phyloP scores from a whole-genome alignment of 306 rosid species.

The Prunus salicina region DNA sequence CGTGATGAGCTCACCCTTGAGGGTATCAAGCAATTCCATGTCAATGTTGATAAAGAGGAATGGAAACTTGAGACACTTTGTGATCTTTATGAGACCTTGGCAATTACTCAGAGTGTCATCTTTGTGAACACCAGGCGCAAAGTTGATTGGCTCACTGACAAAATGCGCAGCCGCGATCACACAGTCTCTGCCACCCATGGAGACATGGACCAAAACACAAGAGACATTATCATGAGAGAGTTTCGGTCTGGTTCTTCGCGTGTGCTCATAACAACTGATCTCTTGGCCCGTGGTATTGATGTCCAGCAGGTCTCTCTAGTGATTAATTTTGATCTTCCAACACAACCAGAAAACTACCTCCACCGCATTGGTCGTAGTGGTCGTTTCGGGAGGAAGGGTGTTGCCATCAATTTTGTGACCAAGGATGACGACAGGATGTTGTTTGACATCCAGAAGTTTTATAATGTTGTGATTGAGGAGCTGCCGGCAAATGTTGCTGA shows the following conservation, averaged over 20 bases:
- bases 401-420: constrained; percentile 68
- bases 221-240: constrained; percentile 76
- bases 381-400: constrained; percentile 69
- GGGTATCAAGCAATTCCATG: constrained; percentile 64
- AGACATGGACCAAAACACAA: constrained; percentile 78
- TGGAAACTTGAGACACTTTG: constrained; percentile 73
- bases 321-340: constrained; percentile 66
- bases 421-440: constrained; percentile 61
- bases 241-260: constrained; percentile 78
- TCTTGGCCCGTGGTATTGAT: constrained; percentile 68
- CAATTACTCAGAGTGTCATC: constrained; percentile 66
- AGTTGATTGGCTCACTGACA: constrained; percentile 69
- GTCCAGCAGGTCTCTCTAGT: constrained; percentile 72
- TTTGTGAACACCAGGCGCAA: constrained; percentile 71
- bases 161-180: constrained; percentile 65
- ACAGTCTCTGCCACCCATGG: constrained; percentile 73
- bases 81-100: constrained; percentile 62
- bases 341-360: constrained; percentile 70
- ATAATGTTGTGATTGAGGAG: constrained; percentile 59
- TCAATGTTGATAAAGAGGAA: constrained; percentile 61
- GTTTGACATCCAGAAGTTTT: constrained; percentile 61
- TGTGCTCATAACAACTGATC: constrained; percentile 67
- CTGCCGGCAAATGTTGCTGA: constrained; percentile 72
- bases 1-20: constrained; percentile 68
- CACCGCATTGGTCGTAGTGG: constrained; percentile 77